Evolutionary conservation across 2,329 filamentous ascomycete genomes (phyloP).

Genomic region (Clarireedia paspali): DNA sequence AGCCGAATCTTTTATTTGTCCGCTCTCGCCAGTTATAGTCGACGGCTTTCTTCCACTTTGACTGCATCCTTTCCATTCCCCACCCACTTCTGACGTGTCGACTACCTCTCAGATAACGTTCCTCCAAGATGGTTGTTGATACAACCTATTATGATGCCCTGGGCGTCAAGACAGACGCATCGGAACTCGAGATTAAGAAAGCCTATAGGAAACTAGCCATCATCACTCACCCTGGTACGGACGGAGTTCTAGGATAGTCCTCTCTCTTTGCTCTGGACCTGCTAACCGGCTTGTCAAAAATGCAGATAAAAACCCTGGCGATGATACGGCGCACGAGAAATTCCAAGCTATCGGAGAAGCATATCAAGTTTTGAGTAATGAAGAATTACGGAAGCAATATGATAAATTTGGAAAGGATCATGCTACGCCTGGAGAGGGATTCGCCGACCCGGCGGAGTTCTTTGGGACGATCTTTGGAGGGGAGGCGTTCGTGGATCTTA

Average conservation of each 20-base stretch:
- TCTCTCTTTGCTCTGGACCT: not conserved
- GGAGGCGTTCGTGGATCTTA: slow-evolving; percentile 91
- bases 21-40: not conserved
- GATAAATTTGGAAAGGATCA: slow-evolving; percentile 97
- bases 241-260: not conserved
- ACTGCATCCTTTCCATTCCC: not conserved
- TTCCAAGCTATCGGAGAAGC: slow-evolving; percentile 81
- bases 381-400: slow-evolving; percentile 82
- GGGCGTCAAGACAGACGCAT: slow-evolving; percentile 75
- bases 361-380: slow-evolving; percentile 77
- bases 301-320: slow-evolving; percentile 92
- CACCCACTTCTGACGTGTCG: not conserved
- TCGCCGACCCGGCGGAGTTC: slow-evolving; percentile 94
- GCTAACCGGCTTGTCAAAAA: not conserved
- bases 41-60: too few species aligned
- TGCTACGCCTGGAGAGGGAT: slow-evolving; percentile 83
- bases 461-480: slow-evolving; percentile 98
- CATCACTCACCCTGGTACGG: slow-evolving; percentile 57
- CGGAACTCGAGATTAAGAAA: slow-evolving; percentile 93
- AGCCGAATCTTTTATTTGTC: too few species aligned
- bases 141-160: slow-evolving; percentile 56
- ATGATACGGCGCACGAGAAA: slow-evolving; percentile 86
- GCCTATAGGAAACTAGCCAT: slow-evolving; percentile 94
- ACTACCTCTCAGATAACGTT: not conserved
- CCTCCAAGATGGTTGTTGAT: slow-evolving; percentile 25